A percentile compares a stretch with the other conserved stretches of the same genome.
phyloP scores from a whole-genome alignment of 768 basidiomycete genomes.

The Scleroderma citrinum region DNA sequence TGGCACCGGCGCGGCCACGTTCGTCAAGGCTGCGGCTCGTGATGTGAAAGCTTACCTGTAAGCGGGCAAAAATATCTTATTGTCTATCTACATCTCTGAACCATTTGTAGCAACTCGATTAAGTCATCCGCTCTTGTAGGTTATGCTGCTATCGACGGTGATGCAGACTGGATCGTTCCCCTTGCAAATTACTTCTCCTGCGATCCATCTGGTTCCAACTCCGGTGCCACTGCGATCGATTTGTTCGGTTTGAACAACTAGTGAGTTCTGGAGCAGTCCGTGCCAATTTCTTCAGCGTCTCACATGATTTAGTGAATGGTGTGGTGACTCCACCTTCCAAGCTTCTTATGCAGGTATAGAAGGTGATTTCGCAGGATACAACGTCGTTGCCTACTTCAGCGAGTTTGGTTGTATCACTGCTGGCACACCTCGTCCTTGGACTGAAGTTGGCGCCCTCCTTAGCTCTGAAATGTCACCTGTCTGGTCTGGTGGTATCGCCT shows the following conservation, averaged over 20 bases:
- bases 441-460: conserved; percentile 70
- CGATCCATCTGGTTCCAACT: conserved; percentile 48
- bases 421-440: conserved; percentile 63
- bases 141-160: conserved; percentile 81
- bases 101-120: conserved; percentile 48
- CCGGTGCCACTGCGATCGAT: conserved; percentile 65
- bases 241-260: conserved; percentile 86
- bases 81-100: neutral
- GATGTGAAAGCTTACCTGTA: conserved; percentile 83
- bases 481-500: conserved; percentile 88
- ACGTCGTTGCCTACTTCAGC: conserved; percentile 84
- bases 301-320: conserved; percentile 61
- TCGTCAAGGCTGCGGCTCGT: conserved; percentile 86
- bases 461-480: conserved; percentile 65
- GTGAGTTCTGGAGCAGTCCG: conserved; percentile 40
- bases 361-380: conserved; percentile 53
- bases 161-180: conserved; percentile 51
- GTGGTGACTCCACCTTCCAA: conserved; percentile 59
- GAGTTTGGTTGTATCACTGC: conserved; percentile 73
- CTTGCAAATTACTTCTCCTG: conserved; percentile 81
- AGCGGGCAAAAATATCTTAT: conserved; percentile 16
- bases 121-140: conserved; percentile 65
- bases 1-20: conserved; percentile 62
- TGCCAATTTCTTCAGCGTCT: conserved; percentile 1
- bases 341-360: conserved; percentile 52